Conservation (phyloP, 2,329 filamentous ascomycete species). For the Clonostachys rhizophaga region DNA sequence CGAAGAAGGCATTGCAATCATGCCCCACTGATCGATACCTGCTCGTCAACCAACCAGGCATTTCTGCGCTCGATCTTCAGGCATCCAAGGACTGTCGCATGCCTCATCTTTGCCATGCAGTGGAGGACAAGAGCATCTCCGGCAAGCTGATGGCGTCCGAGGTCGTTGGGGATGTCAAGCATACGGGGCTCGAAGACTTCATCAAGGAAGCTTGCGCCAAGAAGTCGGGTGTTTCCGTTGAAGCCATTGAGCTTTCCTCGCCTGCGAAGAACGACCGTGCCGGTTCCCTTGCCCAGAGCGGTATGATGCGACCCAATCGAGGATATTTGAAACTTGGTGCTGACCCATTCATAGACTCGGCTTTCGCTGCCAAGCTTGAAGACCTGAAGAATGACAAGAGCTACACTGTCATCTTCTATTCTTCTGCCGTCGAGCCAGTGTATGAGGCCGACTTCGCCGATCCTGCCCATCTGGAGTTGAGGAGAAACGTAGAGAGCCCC, state of each 20-base stretch:
- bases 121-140: conserved; percentile 24
- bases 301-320: conserved; percentile 4
- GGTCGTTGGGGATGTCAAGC: conserved; percentile 45
- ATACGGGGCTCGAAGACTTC: conserved; percentile 32
- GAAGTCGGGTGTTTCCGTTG: conserved; percentile 21
- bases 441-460: conserved; percentile 66
- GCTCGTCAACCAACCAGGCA: conserved; percentile 71
- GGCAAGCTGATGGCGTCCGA: conserved; percentile 48
- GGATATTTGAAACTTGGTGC: conserved; percentile 6
- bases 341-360: conserved; percentile 27
- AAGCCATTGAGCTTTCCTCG: conserved; percentile 21
- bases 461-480: conserved; percentile 66
- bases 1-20: conserved; percentile 48
- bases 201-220: conserved; percentile 39
- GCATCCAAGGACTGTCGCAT: conserved; percentile 39
- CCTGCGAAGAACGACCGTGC: conserved; percentile 34
- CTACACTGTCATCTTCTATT: conserved; percentile 75
- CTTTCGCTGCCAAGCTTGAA: conserved; percentile 40
- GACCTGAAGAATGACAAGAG: conserved; percentile 29
- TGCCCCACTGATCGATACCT: conserved; percentile 77
- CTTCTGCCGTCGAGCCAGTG: conserved; percentile 48
- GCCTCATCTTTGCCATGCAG: conserved; percentile 43
- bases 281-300: conserved; percentile 3
- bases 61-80: conserved; percentile 64
- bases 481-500: conserved; percentile 45